A percentile compares a stretch with the other conserved stretches of the same genome.
phyloP scores from a whole-genome alignment of 148 eudicot species.

The Cornus controversa region DNA sequence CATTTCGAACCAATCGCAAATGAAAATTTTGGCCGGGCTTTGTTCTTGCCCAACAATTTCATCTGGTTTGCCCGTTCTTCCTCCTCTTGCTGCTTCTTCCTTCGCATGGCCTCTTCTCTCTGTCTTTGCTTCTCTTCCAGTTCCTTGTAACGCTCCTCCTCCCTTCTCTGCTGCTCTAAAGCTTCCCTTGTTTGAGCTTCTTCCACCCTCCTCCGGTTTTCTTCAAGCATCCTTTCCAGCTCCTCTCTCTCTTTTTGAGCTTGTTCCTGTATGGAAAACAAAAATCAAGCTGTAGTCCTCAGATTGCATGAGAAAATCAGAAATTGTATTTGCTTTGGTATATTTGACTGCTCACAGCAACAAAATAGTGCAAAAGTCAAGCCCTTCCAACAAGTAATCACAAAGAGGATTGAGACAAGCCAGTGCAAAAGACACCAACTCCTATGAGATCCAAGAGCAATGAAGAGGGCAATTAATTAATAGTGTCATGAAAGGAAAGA shows the following conservation, averaged over 20 bases:
- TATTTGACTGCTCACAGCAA: neutral
- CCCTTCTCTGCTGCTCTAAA: slow-evolving; percentile 56
- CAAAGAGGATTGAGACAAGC: too few relatives aligned
- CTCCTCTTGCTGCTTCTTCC: slow-evolving; percentile 73
- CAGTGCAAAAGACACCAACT: too few relatives aligned
- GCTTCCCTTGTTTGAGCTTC: slow-evolving; percentile 70
- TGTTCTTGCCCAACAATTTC: slow-evolving; percentile 67
- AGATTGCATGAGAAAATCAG: too few relatives aligned
- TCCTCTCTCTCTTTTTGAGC: slow-evolving; percentile 67
- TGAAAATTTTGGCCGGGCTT: slow-evolving; percentile 68
- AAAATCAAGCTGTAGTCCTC: neutral
- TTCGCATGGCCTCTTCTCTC: slow-evolving; percentile 63
- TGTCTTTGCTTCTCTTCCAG: slow-evolving; percentile 68
- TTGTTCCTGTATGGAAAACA: slow-evolving; percentile 45
- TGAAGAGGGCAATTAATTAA: too few relatives aligned
- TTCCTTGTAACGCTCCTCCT: slow-evolving; percentile 68
- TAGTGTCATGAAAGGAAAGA: too few relatives aligned
- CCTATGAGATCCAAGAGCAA: too few relatives aligned
- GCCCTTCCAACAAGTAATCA: too few relatives aligned
- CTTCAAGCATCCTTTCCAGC: slow-evolving; percentile 63
- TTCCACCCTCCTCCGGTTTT: slow-evolving; percentile 58
- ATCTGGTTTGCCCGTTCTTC: slow-evolving; percentile 65
- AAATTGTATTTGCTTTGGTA: neutral
- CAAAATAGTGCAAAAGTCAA: too few relatives aligned
- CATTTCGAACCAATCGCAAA: too few relatives aligned